A percentile compares a stretch with the other conserved stretches of the same genome.
These are phyloP conservation scores for Alloteropsis semialata DNA, from an alignment of 176 grass and related monocot genomes.

Conservation along the genomic window DNA sequence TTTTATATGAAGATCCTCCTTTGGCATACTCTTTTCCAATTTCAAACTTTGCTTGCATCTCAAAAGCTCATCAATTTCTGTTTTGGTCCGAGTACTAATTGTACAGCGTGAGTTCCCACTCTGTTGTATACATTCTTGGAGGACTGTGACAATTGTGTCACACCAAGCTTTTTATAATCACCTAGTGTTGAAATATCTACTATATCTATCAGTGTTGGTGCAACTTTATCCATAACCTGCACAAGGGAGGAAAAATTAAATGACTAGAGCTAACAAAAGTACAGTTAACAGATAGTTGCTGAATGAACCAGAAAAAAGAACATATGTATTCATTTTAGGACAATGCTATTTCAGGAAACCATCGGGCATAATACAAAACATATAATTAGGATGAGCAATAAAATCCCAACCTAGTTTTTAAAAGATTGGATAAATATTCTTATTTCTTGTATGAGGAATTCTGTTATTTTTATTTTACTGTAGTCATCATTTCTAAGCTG, in stretches of 20 bases:
- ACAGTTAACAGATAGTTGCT: background rate
- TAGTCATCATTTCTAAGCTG: conserved; percentile 12
- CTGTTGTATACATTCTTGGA: conserved; percentile 68
- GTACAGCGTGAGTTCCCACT: conserved; percentile 39
- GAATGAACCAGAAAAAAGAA: background rate
- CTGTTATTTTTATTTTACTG: background rate
- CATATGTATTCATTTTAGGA: background rate
- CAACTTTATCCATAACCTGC: conserved; percentile 85
- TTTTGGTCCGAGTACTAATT: conserved; percentile 60
- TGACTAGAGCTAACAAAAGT: background rate
- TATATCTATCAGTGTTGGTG: conserved; percentile 73
- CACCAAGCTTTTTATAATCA: conserved; percentile 82
- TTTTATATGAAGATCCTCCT: conserved; percentile 96
- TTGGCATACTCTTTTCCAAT: conserved; percentile 87
- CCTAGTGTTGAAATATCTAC: conserved; percentile 63
- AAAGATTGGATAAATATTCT: no score
- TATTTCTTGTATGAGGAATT: background rate
- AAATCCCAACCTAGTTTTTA: conserved; percentile 3
- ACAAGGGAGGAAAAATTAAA: background rate
- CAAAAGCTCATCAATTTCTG: conserved; percentile 77
- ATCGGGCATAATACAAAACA: background rate
- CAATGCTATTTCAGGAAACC: background rate
- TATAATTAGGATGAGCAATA: background rate
- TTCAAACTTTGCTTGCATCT: conserved; percentile 76
- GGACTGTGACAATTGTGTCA: conserved; percentile 65